Evolutionary conservation across 176 grass and related monocot species (phyloP), one percentile per base, ranked within the genome.

Genomic region (Eremochloa ophiuroides): DNA sequence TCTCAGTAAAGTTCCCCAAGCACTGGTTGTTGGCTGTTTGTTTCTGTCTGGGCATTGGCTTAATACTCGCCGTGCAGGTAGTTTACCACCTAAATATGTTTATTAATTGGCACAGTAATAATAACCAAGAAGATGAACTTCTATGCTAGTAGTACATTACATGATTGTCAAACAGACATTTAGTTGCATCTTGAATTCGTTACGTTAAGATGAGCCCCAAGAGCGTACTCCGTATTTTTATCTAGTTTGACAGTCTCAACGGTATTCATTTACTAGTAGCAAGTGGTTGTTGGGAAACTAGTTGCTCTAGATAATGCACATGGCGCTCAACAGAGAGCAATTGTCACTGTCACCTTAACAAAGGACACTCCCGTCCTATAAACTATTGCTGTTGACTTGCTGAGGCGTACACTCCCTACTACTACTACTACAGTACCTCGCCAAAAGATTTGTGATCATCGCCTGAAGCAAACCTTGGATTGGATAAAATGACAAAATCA

Each of bases 281-380:
- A 16, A 28, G 13, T 28, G 23, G 40, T 44, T 9, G 63, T 20
- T 56, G 55, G 43, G 23, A 42, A 56, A 7, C 27, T 18, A 37
- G 20, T 70, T 69, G 59, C 37, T 33, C 38, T 66, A 66, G 81
- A 88, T 74, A n/a, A 27, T 28, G 81, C 75, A 75, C 86, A 80
- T 80, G 75, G 86, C 16, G 39, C 50, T 51, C 38, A 50, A 84
- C 69, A 10, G 48, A 61, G 67, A 48, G 69, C 25, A 48, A n/a
- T 16, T 84, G 76, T 51, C 66, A 70, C 41, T 50, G 31, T 63
- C 55, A 43, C 60, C 48, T 69, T 62, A 80, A 43, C 44, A 28
- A 63, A 89, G 41, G 3, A 62, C 67, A 47, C 44, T 79, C 48
- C 30, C 55, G 66, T 10, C 15, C 34, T 69, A 75, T 62, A 80